Base-by-base conservation (phyloP, 2,329 filamentous ascomycete species). In the Daldinia eschscholtzii region DNA sequence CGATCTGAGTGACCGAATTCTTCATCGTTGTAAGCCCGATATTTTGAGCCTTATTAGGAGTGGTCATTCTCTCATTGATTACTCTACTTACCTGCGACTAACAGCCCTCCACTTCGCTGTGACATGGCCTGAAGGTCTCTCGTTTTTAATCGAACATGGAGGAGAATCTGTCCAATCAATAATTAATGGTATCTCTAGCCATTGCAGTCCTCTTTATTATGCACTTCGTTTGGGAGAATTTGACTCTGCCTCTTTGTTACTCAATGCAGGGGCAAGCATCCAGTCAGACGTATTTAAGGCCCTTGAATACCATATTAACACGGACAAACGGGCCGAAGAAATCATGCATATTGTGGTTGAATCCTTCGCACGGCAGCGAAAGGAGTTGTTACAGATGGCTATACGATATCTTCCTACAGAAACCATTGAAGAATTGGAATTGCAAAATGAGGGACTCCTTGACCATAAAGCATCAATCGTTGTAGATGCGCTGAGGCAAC, bases 71-170 rank as follows among this genome's bases (percentile, higher is more conserved):
- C 20, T 56, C 4, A 9, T 68, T 33, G 10, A 33, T 6, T 37
- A 57, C 4, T 30, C 5, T 18, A 1, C 0, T 5, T 0, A 0
- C n/a, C n/a, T n/a, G 6, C 30, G 46, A 3, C 20, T 41, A 18
- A 68, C 61, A 1, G 20, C 42, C 7, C 20, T 70, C 6, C 68
- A 67, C 26, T 33, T 70, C 4, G 64, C 58, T 20, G 48, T 33
- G 4, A 56, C 28, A 3, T 70, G 68, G 68, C 61, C 61, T 13
- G 55, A 26, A 18, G 68, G 68, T 1, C 64, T 70, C 1, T 44
- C 28, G 4, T 52, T 64, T n/a, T n/a, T 69, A 12, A 48, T 69
- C 5, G 35, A 66, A 13, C 35, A 42, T 13, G 67, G 9, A 18
- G 58, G 55, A 10, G 26, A 55, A 9, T n/a, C 28, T 13, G 42